phyloP scores from a whole-genome alignment of 306 rosid species.

The Prunus mongolica region DNA sequence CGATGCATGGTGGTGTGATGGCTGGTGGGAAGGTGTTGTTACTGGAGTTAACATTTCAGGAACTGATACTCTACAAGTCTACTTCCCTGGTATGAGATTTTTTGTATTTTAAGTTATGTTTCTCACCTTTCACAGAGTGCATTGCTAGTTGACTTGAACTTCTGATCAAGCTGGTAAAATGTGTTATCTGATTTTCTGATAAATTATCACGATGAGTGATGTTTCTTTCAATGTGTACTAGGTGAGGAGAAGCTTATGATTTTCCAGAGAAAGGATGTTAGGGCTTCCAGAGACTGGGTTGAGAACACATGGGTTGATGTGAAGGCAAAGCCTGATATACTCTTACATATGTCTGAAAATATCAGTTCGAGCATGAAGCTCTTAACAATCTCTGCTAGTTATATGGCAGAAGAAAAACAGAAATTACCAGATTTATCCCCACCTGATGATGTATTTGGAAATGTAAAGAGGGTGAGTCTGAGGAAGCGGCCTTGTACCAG shows the following conservation, averaged over 20 bases:
- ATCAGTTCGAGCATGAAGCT: conserved; percentile 22
- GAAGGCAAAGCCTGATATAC: conserved; percentile 44
- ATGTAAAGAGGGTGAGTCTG: conserved; percentile 17
- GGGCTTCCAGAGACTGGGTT: conserved; percentile 68
- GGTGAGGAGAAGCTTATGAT: conserved; percentile 57
- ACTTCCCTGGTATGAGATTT: conserved; percentile 53
- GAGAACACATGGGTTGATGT: conserved; percentile 60
- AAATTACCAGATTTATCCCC: conserved; percentile 28
- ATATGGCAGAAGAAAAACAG: conserved; percentile 27
- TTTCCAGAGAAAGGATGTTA: conserved; percentile 39
- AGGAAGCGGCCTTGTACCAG: conserved; percentile 32
- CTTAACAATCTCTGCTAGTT: conserved; percentile 18
- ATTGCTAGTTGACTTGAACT: conserved; percentile 14
- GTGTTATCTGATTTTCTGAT: conserved; percentile 7
- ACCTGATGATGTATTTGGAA: conserved; percentile 25
- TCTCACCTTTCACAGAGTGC: conserved; percentile 1
- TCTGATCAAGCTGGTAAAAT: conserved; percentile 16
- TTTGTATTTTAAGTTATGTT: background rate
- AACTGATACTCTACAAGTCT: conserved; percentile 52
- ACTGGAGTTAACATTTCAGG: conserved; percentile 39
- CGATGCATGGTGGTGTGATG: conserved; percentile 82
- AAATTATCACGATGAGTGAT: conserved; percentile 20
- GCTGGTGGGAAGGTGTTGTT: conserved; percentile 91
- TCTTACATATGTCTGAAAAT: conserved; percentile 36
- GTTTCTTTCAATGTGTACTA: conserved; percentile 30